Evolutionary conservation across 2,329 filamentous ascomycete genomes (phyloP).

Genomic region (Chaetomiaceae sp.): DNA sequence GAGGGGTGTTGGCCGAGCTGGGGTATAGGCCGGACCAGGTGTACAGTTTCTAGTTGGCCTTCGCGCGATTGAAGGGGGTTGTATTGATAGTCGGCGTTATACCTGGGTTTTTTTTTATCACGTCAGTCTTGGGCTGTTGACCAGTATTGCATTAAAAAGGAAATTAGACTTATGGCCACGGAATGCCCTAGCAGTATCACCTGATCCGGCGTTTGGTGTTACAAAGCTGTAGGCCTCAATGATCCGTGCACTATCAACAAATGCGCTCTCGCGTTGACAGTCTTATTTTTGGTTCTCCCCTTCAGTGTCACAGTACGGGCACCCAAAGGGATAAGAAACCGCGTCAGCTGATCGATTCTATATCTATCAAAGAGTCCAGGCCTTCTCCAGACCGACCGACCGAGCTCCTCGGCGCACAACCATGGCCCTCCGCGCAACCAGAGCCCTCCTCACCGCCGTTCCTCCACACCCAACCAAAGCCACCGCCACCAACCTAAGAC

Average conservation of each 20-base stretch:
- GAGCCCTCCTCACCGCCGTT: neutral
- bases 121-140: too few relatives aligned
- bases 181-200: neutral
- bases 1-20: slow-evolving; percentile 52
- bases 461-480: neutral
- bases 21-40: slow-evolving; percentile 56
- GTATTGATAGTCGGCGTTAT: neutral
- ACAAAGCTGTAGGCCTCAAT: neutral
- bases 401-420: too few relatives aligned
- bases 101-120: too few relatives aligned
- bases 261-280: neutral
- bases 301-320: too few relatives aligned
- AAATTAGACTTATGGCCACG: too few relatives aligned
- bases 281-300: neutral
- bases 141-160: too few relatives aligned
- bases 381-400: too few relatives aligned
- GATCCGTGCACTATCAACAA: neutral
- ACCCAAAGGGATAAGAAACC: too few relatives aligned
- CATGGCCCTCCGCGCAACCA: neutral
- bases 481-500: neutral
- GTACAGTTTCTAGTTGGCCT: slow-evolving; percentile 49
- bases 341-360: too few relatives aligned
- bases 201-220: neutral
- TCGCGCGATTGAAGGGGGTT: neutral
- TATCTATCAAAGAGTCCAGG: too few relatives aligned